Conservation (phyloP, 352 stramenopile genomes). For the Phytophthora foliorum region DNA sequence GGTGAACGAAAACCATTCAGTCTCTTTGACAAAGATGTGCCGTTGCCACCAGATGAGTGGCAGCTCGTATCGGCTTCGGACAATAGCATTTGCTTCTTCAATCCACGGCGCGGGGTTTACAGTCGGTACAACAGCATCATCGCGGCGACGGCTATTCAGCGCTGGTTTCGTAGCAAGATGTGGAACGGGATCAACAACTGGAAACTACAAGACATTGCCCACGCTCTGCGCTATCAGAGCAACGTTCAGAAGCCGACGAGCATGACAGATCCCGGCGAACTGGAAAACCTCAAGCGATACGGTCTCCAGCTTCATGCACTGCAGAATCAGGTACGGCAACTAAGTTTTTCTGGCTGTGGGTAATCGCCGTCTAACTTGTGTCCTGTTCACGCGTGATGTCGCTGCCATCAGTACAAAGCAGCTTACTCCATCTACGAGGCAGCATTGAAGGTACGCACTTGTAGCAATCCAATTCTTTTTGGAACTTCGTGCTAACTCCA, state of each 20-base stretch:
- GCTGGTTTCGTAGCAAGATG: conserved; percentile 63
- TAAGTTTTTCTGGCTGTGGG: background rate
- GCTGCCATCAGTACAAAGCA: conserved; percentile 54
- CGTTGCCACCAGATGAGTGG: conserved; percentile 61
- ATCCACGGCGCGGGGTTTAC: conserved; percentile 48
- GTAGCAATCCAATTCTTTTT: background rate
- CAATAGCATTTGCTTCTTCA: conserved; percentile 43
- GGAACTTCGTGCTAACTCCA: background rate
- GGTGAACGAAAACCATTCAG: conserved; percentile 53
- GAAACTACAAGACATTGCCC: conserved; percentile 44
- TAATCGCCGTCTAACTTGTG: conserved; percentile 1
- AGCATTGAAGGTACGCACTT: conserved; percentile 50
- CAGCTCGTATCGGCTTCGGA: conserved; percentile 14
- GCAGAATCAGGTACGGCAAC: conserved; percentile 52
- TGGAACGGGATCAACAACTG: conserved; percentile 61
- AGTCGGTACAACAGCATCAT: conserved; percentile 52
- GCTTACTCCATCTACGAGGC: conserved; percentile 61
- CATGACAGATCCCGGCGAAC: conserved; percentile 21
- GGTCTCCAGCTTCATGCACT: conserved; percentile 62
- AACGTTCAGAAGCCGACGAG: conserved; percentile 20
- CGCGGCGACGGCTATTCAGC: conserved; percentile 52
- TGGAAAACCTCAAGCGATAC: conserved; percentile 49
- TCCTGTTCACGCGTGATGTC: background rate
- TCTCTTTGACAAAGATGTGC: conserved; percentile 57
- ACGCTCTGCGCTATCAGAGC: conserved; percentile 55